Conservation (phyloP, 169 alveolate genomes). For the Condylostoma magnum region DNA sequence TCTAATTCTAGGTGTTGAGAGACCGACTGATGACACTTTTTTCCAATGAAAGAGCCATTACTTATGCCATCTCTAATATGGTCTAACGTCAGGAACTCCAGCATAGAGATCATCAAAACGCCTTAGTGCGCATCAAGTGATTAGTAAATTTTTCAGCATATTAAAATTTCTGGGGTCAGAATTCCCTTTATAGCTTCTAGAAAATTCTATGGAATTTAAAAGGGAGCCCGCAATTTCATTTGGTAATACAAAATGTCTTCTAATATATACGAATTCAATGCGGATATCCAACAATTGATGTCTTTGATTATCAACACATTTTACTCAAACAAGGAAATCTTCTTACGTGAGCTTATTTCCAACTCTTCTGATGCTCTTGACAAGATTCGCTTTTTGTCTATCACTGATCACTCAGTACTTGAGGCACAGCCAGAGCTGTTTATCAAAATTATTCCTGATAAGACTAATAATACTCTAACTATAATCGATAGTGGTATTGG, state of each 20-base stretch:
- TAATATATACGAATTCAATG: slow-evolving; percentile 97
- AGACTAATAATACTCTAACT: slow-evolving; percentile 94
- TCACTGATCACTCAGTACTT: slow-evolving; percentile 95
- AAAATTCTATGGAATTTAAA: slow-evolving; percentile 1
- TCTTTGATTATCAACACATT: slow-evolving; percentile 98
- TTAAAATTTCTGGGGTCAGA: too few relatives aligned
- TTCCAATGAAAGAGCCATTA: slow-evolving; percentile 68
- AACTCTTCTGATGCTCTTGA: slow-evolving; percentile 99
- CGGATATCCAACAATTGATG: slow-evolving; percentile 97
- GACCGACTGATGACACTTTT: slow-evolving; percentile 63
- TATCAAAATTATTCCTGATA: slow-evolving; percentile 96
- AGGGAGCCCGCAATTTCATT: neutral
- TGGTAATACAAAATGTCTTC: slow-evolving; percentile 44
- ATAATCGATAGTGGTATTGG: slow-evolving; percentile 99
- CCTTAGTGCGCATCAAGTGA: slow-evolving; percentile 71
- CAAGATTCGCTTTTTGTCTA: slow-evolving; percentile 96
- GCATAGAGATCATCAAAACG: slow-evolving; percentile 68
- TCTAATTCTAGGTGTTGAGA: slow-evolving; percentile 57
- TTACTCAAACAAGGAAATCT: slow-evolving; percentile 99
- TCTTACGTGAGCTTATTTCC: slow-evolving; percentile 98
- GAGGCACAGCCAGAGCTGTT: slow-evolving; percentile 92
- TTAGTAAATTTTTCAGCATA: too few relatives aligned
- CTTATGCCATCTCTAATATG: slow-evolving; percentile 71
- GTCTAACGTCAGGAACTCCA: slow-evolving; percentile 65
- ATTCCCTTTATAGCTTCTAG: too few relatives aligned